Evolutionary conservation across 345 rosid species (phyloP).

Genomic region (Litchi chinensis): DNA sequence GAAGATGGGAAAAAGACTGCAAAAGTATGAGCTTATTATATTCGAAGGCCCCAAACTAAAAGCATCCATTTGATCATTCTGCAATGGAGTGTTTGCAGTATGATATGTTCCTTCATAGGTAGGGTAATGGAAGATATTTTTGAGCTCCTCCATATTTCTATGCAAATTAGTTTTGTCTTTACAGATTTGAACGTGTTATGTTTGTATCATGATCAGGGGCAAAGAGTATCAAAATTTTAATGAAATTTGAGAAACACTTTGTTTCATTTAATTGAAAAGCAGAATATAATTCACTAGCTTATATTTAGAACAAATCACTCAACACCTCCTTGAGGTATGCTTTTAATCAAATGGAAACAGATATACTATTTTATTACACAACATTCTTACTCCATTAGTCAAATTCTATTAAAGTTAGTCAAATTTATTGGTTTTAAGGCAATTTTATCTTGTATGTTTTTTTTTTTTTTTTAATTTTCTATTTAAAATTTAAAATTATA

Average conservation of each 20-base stretch:
- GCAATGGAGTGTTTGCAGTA: background rate
- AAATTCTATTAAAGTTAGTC: too few species aligned
- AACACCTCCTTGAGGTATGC: too few species aligned
- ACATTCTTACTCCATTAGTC: too few species aligned
- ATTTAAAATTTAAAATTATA: too few species aligned
- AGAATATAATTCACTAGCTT: background rate
- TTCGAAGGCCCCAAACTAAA: background rate
- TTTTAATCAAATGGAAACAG: too few species aligned
- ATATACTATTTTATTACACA: too few species aligned
- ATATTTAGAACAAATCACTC: too few species aligned
- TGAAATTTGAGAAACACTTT: background rate
- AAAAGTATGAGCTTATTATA: constrained; percentile 19
- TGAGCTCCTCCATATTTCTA: background rate
- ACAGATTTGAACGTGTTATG: background rate
- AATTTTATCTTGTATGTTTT: too few species aligned
- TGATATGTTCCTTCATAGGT: background rate
- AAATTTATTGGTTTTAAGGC: too few species aligned
- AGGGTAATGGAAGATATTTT: background rate
- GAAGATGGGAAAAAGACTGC: constrained; percentile 53
- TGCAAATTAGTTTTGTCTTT: background rate
- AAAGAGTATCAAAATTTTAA: background rate
- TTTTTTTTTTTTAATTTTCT: too few species aligned
- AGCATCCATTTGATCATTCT: background rate
- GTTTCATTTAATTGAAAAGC: background rate
- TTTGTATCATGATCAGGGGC: background rate